Evolutionary conservation across 768 basidiomycete genomes (phyloP).

Genomic region (Kwoniella bestiolae): DNA sequence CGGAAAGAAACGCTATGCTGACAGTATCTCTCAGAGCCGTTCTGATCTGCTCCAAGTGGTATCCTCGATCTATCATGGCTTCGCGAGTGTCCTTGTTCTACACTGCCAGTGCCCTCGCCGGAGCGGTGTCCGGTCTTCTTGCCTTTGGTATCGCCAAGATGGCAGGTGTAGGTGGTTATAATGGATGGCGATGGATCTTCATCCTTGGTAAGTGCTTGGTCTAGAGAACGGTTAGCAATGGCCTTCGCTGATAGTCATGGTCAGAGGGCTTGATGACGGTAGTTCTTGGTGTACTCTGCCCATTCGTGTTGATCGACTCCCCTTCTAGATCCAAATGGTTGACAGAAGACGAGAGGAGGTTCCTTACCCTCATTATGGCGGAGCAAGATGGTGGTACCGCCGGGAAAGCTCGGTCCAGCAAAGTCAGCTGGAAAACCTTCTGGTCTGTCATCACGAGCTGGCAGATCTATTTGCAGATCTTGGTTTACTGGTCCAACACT

Average conservation of each 20-base stretch:
- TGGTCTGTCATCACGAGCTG: background rate
- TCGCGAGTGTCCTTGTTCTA: conserved; percentile 1
- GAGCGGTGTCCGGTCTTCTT: conserved; percentile 22
- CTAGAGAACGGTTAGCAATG: too few relatives aligned
- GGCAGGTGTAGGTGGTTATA: conserved; percentile 7
- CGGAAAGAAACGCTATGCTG: background rate
- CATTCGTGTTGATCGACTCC: background rate
- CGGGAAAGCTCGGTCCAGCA: background rate
- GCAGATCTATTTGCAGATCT: background rate
- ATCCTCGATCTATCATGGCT: background rate
- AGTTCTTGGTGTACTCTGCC: background rate
- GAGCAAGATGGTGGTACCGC: background rate
- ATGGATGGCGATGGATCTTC: conserved; percentile 1
- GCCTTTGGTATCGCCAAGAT: conserved; percentile 31
- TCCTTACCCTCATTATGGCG: background rate
- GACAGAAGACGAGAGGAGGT: background rate
- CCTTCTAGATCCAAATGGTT: background rate
- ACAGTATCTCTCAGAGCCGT: background rate
- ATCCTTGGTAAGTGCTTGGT: background rate
- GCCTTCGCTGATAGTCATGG: too few relatives aligned
- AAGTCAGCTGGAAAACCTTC: background rate
- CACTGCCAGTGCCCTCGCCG: conserved; percentile 1
- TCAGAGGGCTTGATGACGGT: background rate
- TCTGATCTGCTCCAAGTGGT: conserved; percentile 1
- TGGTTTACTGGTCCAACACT: conserved; percentile 4